Evolutionary conservation across 2,329 filamentous ascomycete genomes (phyloP).

Genomic region (Lasiodiplodia theobromae): DNA sequence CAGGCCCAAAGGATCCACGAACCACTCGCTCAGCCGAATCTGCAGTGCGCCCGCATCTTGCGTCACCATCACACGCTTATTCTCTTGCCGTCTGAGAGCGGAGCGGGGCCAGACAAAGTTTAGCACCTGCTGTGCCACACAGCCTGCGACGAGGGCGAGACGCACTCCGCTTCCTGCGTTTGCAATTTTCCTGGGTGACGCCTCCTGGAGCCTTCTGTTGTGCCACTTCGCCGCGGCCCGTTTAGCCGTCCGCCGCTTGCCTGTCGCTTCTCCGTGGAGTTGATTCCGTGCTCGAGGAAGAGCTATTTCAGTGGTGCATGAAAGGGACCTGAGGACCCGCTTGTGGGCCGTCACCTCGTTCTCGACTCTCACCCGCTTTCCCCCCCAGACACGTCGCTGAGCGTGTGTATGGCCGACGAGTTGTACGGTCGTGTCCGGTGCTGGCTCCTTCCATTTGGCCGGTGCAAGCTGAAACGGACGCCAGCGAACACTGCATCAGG

Average conservation of each 20-base stretch:
- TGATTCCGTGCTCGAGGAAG: neutral
- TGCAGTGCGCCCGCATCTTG: conserved; percentile 4
- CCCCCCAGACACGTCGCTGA: neutral
- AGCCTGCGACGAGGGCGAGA: conserved; percentile 11
- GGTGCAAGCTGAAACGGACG: neutral
- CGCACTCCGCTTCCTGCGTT: neutral
- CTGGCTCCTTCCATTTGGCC: neutral
- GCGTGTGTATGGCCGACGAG: neutral
- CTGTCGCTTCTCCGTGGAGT: neutral
- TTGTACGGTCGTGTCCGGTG: neutral
- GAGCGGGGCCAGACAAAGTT: conserved; percentile 5
- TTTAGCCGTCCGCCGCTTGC: neutral
- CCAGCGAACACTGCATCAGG: neutral
- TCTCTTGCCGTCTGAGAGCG: neutral
- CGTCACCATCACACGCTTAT: conserved; percentile 1
- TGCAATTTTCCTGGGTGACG: neutral
- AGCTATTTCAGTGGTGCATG: neutral
- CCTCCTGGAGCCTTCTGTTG: neutral
- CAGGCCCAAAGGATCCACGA: neutral
- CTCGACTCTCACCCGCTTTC: neutral
- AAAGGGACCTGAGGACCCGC: neutral
- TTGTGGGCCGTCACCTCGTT: neutral
- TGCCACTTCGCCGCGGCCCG: conserved; percentile 9
- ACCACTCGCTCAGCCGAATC: neutral
- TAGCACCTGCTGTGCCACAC: conserved; percentile 10